Evolutionary conservation across 2,329 filamentous ascomycete genomes (phyloP).

Genomic region (Fonsecaea multimorphosa): DNA sequence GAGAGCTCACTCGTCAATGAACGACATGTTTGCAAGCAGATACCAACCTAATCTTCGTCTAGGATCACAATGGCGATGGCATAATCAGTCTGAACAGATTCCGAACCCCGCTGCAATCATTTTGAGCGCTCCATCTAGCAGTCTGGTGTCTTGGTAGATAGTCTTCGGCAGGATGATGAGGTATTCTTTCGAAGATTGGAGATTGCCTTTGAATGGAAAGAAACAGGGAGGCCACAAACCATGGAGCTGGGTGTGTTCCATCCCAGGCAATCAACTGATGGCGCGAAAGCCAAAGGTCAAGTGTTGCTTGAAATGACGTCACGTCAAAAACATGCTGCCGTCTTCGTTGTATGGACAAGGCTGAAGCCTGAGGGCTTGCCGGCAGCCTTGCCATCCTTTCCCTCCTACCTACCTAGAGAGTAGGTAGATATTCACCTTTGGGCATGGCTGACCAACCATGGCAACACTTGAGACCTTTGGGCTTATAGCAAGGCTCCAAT

Average conservation of each 20-base stretch:
- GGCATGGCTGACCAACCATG: not conserved
- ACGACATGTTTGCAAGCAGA: constrained; percentile 29
- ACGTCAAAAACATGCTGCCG: constrained; percentile 12
- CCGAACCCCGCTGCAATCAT: not conserved
- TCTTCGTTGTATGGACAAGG: not conserved
- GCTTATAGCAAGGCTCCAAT: not conserved
- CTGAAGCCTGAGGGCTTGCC: not conserved
- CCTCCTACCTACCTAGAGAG: too few relatives aligned
- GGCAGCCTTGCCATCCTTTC: not conserved
- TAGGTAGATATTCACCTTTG: too few relatives aligned
- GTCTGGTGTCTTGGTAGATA: not conserved
- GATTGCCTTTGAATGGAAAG: not conserved
- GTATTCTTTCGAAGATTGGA: not conserved
- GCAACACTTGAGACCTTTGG: not conserved
- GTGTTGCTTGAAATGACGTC: constrained; percentile 11
- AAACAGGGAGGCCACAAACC: not conserved
- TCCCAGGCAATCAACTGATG: not conserved
- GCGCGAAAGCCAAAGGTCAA: not conserved
- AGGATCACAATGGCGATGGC: not conserved
- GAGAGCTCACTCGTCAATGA: constrained; percentile 30
- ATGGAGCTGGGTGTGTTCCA: not conserved
- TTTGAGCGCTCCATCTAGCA: not conserved
- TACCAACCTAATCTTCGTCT: not conserved
- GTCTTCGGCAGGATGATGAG: not conserved
- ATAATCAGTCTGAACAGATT: not conserved